phyloP scores from a whole-genome alignment of 441 rosid species.

The Gossypium davidsonii region DNA sequence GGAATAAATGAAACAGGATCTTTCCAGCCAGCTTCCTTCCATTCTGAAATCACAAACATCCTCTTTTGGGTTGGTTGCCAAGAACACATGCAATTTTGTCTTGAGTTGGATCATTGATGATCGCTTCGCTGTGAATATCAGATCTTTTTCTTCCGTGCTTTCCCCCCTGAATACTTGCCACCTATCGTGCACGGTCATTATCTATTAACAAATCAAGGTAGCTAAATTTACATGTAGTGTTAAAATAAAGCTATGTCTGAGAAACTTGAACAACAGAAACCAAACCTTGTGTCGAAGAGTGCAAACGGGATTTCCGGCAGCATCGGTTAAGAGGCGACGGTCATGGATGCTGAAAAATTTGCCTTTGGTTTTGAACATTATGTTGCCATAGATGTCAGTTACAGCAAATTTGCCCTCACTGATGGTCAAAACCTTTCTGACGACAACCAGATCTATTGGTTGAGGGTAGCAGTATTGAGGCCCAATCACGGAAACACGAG shows the following conservation, averaged over 20 bases:
- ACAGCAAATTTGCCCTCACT: background rate
- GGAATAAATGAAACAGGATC: constrained; percentile 38
- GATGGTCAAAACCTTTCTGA: background rate
- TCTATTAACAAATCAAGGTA: constrained; percentile 6
- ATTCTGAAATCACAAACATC: constrained; percentile 40
- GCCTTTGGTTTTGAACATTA: constrained; percentile 7
- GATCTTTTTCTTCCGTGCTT: constrained; percentile 33
- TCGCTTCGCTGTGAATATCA: constrained; percentile 39
- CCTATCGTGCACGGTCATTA: constrained; percentile 34
- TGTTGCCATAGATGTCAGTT: background rate
- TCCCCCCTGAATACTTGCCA: constrained; percentile 54
- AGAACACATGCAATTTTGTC: constrained; percentile 42
- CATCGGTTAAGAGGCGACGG: constrained; percentile 12
- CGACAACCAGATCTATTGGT: constrained; percentile 7
- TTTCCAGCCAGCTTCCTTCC: constrained; percentile 41
- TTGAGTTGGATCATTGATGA: constrained; percentile 38
- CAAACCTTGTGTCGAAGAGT: constrained; percentile 15
- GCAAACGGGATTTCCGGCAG: constrained; percentile 7
- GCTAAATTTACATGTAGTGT: background rate
- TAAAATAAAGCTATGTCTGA: no score
- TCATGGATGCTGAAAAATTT: constrained; percentile 13
- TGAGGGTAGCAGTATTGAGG: constrained; percentile 8
- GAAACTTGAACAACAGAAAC: background rate
- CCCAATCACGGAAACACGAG: constrained; percentile 1
- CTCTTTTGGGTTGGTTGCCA: constrained; percentile 33